phyloP scores from a whole-genome alignment of 306 rosid genomes.

The Purshia tridentata region DNA sequence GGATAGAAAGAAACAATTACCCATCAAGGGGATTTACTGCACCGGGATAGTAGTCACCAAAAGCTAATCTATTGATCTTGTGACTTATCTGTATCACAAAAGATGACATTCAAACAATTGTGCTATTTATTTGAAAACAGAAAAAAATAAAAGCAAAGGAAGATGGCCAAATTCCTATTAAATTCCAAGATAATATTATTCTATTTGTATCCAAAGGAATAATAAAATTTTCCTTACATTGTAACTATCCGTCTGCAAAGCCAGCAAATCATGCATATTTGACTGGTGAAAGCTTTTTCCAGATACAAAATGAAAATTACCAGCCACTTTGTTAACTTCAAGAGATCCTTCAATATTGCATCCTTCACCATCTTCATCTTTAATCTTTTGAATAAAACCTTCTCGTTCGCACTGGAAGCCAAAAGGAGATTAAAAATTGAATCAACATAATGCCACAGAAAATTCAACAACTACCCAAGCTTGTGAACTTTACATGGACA shows the following conservation, averaged over 20 bases:
- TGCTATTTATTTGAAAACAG: background rate
- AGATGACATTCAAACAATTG: conserved; percentile 22
- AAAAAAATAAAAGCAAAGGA: conserved; percentile 7
- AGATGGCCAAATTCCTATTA: conserved; percentile 8
- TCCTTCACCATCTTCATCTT: conserved; percentile 94
- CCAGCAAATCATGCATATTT: conserved; percentile 51
- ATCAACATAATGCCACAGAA: conserved; percentile 14
- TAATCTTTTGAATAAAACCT: conserved; percentile 73
- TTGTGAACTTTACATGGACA: no score
- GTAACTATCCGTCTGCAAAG: conserved; percentile 45
- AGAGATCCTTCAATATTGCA: conserved; percentile 84
- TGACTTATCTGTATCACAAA: conserved; percentile 78
- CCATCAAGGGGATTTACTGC: conserved; percentile 90
- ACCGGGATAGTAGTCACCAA: conserved; percentile 77
- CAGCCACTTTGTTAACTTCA: conserved; percentile 92
- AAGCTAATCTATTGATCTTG: conserved; percentile 73
- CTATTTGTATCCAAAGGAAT: background rate
- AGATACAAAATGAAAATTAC: conserved; percentile 70
- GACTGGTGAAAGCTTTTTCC: conserved; percentile 89
- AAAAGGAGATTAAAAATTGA: conserved; percentile 24
- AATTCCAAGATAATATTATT: conserved; percentile 7
- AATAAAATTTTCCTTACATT: conserved; percentile 53
- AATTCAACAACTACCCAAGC: background rate
- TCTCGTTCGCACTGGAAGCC: conserved; percentile 82
- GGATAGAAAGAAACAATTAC: conserved; percentile 51